phyloP scores from a whole-genome alignment of 805 yeast genomes.

The Wickerhamomyces chaumierensis region DNA sequence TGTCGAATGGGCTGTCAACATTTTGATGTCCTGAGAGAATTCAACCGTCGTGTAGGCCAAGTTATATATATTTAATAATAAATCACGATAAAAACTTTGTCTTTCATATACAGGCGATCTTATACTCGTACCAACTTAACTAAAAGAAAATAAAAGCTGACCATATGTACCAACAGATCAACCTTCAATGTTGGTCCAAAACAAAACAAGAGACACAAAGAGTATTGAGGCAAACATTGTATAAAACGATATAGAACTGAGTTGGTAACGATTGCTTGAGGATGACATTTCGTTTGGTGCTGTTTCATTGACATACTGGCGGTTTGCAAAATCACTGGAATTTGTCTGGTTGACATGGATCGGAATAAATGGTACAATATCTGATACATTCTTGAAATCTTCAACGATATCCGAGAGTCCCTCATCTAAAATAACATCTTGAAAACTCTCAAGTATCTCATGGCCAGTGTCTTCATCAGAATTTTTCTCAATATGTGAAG shows the following conservation, averaged over 20 bases:
- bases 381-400: neutral
- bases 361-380: neutral
- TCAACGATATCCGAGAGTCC: neutral
- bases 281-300: neutral
- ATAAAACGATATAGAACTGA: neutral
- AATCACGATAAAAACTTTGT: too few species aligned
- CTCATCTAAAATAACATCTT: neutral
- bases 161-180: too few species aligned
- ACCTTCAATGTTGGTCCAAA: neutral
- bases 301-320: neutral
- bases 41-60: too few species aligned
- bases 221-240: neutral
- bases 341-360: neutral
- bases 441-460: slow-evolving; percentile 1
- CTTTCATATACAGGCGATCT: too few species aligned
- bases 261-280: neutral
- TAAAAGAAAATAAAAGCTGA: too few species aligned
- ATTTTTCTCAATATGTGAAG: neutral
- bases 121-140: too few species aligned
- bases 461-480: neutral
- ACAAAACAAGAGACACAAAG: neutral
- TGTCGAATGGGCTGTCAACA: slow-evolving; percentile 85
- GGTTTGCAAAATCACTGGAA: neutral
- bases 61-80: too few species aligned
- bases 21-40: slow-evolving; percentile 45